Conservation (phyloP, 192 early-diverging fungal species). For the Coemansia sp. region DNA sequence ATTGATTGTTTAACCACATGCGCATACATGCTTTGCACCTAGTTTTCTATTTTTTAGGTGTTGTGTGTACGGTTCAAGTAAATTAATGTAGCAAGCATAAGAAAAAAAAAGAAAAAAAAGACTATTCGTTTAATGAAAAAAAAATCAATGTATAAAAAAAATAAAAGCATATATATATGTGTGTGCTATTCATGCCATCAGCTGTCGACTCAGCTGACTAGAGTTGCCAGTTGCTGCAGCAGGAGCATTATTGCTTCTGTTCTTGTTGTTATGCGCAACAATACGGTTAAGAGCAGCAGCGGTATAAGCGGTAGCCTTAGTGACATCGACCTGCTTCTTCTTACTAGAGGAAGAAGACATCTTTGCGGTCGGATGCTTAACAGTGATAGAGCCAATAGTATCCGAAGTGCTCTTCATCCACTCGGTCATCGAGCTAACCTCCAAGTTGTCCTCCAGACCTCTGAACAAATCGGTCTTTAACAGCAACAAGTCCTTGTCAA, state of each 20-base stretch:
- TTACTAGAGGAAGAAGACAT: background rate
- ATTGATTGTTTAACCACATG: too few relatives aligned
- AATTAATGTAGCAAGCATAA: too few relatives aligned
- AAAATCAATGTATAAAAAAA: background rate
- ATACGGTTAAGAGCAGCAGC: slow-evolving; percentile 50
- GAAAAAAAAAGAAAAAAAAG: too few relatives aligned
- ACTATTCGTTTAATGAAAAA: too few relatives aligned
- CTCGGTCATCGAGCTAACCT: slow-evolving; percentile 5
- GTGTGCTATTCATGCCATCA: slow-evolving; percentile 19
- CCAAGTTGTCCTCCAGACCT: slow-evolving; percentile 1
- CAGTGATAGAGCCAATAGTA: background rate
- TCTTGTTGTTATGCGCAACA: slow-evolving; percentile 44
- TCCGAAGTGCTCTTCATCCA: slow-evolving; percentile 3
- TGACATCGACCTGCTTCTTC: slow-evolving; percentile 35
- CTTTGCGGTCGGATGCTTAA: background rate
- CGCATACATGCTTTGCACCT: too few relatives aligned
- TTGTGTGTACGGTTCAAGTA: too few relatives aligned
- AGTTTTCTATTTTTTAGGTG: too few relatives aligned
- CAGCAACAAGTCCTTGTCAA: slow-evolving; percentile 45
- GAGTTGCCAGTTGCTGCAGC: slow-evolving; percentile 8
- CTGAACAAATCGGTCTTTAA: slow-evolving; percentile 47
- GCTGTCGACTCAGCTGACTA: slow-evolving; percentile 23
- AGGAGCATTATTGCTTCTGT: slow-evolving; percentile 19
- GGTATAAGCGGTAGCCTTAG: slow-evolving; percentile 43
- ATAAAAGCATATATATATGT: background rate